Evolutionary conservation across 2,329 filamentous ascomycete species (phyloP), one percentile per base, ranked within the genome.

Genomic region (Neofusicoccum kwambonambiense): DNA sequence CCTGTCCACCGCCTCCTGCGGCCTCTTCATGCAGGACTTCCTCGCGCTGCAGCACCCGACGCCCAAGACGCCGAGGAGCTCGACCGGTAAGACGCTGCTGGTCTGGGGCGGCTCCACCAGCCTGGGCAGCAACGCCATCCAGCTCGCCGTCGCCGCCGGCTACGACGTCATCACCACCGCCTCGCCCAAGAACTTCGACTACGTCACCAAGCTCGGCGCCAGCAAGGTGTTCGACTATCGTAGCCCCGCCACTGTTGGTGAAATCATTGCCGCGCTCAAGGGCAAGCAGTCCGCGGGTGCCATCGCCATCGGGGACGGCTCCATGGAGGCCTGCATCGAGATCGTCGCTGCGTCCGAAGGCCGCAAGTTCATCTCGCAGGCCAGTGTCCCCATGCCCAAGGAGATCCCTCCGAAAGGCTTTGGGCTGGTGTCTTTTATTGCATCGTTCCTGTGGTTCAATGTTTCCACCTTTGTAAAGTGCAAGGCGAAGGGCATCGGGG

Each of bases 111-210:
- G 75, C 3, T 70, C 70, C 7, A 71, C 72, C 9, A 71, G 68
- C 37, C 66, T 74, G 27, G 75, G 76, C 5, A 66, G 68, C 12
- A 60, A 70, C n/a, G 69, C 73, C 3, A 67, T 76, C 37, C 70
- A 75, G 61, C 71, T 70, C 58, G 70, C 70, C 15, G 64, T 61
- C 1, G 65, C 68, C 19, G 70, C 71, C 12, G 74, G 76, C 9
- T 76, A 76, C 64, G 69, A 70, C 0, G 75, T 77, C 44, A 63
- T 77, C 42, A 75, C 75, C 4, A 79, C 76, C 12, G 70, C 75
- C 1, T 76, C 74, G 3, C 67, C 71, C 0, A 66, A 68, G 35
- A 72, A 78, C 65, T 62, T 65, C 37, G 70, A 68, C n/a, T 70
- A 70, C 39, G 74, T 78, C n/a, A 66, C 69, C 27, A 65, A 64